Conservation (phyloP, 2,329 filamentous ascomycete species). For the Penicillium palitans region DNA sequence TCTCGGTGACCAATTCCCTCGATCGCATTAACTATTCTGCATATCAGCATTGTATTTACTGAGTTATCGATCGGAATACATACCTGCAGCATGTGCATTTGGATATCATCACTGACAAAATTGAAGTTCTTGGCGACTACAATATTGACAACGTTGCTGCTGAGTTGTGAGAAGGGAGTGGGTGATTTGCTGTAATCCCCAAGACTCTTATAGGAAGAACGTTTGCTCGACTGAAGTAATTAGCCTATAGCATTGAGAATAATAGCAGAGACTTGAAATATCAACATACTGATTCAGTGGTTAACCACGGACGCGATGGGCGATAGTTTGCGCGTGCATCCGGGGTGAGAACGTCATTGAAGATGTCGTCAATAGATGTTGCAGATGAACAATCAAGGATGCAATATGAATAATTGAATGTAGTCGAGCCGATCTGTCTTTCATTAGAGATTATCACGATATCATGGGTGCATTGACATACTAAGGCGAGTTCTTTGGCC, state of each 20-base stretch:
- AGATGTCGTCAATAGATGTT: slow-evolving; percentile 81
- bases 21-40: slow-evolving; percentile 71
- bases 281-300: slow-evolving; percentile 24
- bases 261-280: not conserved
- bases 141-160: slow-evolving; percentile 70
- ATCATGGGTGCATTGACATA: slow-evolving; percentile 35
- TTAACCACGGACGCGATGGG: slow-evolving; percentile 18
- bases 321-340: slow-evolving; percentile 27
- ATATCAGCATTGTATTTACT: slow-evolving; percentile 14
- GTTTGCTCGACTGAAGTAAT: slow-evolving; percentile 24
- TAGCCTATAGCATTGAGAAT: not conserved
- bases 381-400: slow-evolving; percentile 70
- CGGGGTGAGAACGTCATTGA: slow-evolving; percentile 62
- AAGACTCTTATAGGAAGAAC: slow-evolving; percentile 22
- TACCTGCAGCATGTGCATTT: slow-evolving; percentile 73
- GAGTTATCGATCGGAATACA: not conserved
- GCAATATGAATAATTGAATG: slow-evolving; percentile 70
- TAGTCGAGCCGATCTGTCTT: slow-evolving; percentile 62
- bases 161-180: slow-evolving; percentile 39
- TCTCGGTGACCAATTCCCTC: slow-evolving; percentile 73
- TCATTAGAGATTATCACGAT: slow-evolving; percentile 1
- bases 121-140: slow-evolving; percentile 81
- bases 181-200: slow-evolving; percentile 24
- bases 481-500: slow-evolving; percentile 71
- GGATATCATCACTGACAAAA: slow-evolving; percentile 69